Base-by-base conservation (phyloP, 2,329 filamentous ascomycete species). In the Alternaria gansuensis region DNA sequence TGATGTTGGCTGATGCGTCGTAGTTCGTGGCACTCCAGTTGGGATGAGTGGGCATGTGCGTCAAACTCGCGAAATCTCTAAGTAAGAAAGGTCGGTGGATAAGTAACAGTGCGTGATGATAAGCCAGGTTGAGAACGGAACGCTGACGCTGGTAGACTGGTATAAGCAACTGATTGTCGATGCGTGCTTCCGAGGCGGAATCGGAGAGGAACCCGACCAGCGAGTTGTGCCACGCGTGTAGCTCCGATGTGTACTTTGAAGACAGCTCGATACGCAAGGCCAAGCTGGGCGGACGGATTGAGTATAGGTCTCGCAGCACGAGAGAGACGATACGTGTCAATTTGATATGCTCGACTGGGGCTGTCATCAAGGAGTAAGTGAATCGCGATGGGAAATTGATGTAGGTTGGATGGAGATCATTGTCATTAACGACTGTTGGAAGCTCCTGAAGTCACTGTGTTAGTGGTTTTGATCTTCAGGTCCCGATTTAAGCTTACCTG, bases 51-150 rank as follows among this genome's bases (percentile, higher is more conserved):
- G 61, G 54, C 60, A 75, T 69, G 51, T 75, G 40, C 54, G 77
- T 70, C 11, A 78, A 63, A 24, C 66, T 72, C 3, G 78, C 74
- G 44, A 79, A 79, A 62, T 78, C 77, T 24, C 75, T 75, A 0
- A 87, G 76, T 0, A 87, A 77, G 43, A 87, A 84, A 0, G 83
- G 81, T 0, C 85, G 81, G 45, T 84, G 85, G 6, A 83, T 81
- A 17, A 87, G 80, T 67, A 88, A 84, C 8, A 84, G 77, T 2
- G 84, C 83, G 52, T 87, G 85, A 4, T 80, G 81, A 61, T 86
- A 82, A 0, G 84, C 84, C 0, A 87, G 75, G 37, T 82, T 82
- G 9, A 87, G 71, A 0, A 85, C 84, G 0, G 78, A 82, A 2
- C 84, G 81, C 61, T 87, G 85, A 4, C 83, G 76, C 53, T 82